phyloP scores from a whole-genome alignment of 2,329 filamentous ascomycete genomes.

The Alternaria arbusti region DNA sequence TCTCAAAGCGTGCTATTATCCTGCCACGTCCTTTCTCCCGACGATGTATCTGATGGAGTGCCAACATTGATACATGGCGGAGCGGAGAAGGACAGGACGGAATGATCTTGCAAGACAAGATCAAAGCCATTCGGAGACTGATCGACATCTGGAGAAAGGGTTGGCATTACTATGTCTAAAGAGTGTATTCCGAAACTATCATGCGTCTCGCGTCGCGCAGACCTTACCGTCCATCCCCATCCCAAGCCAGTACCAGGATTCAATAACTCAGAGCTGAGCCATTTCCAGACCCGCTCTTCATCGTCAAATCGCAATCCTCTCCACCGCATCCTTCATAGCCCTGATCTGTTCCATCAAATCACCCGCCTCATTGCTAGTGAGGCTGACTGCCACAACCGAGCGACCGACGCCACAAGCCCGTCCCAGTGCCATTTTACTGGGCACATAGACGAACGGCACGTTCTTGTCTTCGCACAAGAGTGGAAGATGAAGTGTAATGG shows the following conservation, averaged over 20 bases:
- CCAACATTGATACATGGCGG: too few relatives aligned
- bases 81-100: too few relatives aligned
- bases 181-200: neutral
- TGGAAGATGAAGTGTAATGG: neutral
- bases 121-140: fast-evolving
- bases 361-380: neutral
- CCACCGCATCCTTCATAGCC: neutral
- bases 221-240: neutral
- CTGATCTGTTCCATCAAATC: neutral
- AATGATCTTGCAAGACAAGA: neutral
- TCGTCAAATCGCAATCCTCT: neutral
- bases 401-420: neutral
- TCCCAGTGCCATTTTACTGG: neutral
- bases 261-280: neutral
- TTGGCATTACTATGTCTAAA: neutral
- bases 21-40: too few relatives aligned
- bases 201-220: neutral
- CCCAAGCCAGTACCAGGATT: neutral
- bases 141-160: neutral
- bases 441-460: neutral
- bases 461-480: neutral
- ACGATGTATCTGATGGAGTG: too few relatives aligned
- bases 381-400: neutral
- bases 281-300: neutral
- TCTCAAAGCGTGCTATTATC: too few relatives aligned